phyloP scores from a whole-genome alignment of 2,329 filamentous ascomycete species.

The Phaeosphaeriaceae sp. region DNA sequence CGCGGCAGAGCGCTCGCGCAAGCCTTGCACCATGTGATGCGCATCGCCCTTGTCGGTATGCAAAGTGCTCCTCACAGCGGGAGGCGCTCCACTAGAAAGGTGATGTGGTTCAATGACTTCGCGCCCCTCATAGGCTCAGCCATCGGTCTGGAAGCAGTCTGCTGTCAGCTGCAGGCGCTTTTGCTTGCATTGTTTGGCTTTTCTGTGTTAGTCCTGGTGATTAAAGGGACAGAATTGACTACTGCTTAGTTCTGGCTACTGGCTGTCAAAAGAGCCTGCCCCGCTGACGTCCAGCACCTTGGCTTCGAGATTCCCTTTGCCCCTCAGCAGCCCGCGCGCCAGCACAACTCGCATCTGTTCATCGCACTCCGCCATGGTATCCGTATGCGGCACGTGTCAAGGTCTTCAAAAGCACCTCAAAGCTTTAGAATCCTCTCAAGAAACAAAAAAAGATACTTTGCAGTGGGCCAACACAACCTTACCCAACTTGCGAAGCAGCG shows the following conservation, averaged over 20 bases:
- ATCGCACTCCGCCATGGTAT: slow-evolving; percentile 30
- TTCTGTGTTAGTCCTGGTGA: slow-evolving; percentile 4
- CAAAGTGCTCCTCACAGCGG: slow-evolving; percentile 2
- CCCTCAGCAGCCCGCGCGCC: slow-evolving; percentile 15
- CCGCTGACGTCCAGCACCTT: slow-evolving; percentile 12
- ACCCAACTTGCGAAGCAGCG: slow-evolving; percentile 36
- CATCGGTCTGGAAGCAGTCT: slow-evolving; percentile 13
- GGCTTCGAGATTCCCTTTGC: slow-evolving; percentile 8
- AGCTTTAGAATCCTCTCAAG: slow-evolving; percentile 20
- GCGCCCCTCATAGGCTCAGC: slow-evolving; percentile 3
- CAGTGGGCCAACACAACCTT: slow-evolving; percentile 39
- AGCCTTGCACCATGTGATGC: neutral
- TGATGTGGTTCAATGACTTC: slow-evolving; percentile 10
- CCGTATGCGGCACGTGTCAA: slow-evolving; percentile 42
- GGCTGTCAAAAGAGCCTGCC: slow-evolving; percentile 13
- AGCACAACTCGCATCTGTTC: slow-evolving; percentile 1
- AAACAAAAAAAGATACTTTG: slow-evolving; percentile 20
- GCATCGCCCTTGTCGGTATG: neutral
- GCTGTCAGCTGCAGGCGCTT: slow-evolving; percentile 13
- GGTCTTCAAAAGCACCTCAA: slow-evolving; percentile 41
- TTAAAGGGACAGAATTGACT: slow-evolving; percentile 12
- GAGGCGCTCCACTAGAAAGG: slow-evolving; percentile 5
- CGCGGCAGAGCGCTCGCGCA: neutral
- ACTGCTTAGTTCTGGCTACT: slow-evolving; percentile 4
- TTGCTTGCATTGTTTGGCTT: slow-evolving; percentile 5